Evolutionary conservation across 345 rosid genomes (phyloP), one percentile per base, ranked within the genome.

Genomic region (Eucalyptus viminalis): DNA sequence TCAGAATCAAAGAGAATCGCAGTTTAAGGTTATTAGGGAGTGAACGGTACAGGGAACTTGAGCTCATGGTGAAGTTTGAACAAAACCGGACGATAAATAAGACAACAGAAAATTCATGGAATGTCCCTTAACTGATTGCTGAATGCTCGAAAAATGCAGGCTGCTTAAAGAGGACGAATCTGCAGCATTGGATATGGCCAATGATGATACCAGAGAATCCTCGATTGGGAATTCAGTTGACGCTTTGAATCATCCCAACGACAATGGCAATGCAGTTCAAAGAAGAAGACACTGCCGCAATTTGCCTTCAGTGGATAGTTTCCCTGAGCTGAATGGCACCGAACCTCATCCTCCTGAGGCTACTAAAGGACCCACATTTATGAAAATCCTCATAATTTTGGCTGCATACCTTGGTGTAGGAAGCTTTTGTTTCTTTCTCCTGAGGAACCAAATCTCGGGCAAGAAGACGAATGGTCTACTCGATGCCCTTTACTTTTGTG

Each of bases 401-500:
- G 86, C 49, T 12, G 69, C 89, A 34, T 95, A 94, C 87, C 91
- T 94, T 49, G 92, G 92, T 6, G 53, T 40, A 13, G 95, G 97
- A 50, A 92, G 95, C 25, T 58, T 94, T 43, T 88, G 92, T 80
- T 93, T 94, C 89, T 93, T 53, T 93, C 88, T 93, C 37, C 25
- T 92, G 34, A 87, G 90, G 91, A 34, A 93, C 80, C 95, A 95
- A 47, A 87, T 95, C 50, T 80, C 89, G 25, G 96, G 96, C 24
- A 89, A 91, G 90, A 94, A 95, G 91, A 94, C 95, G 5, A 93
- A 91, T 54, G 92, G 92, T 25, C 58, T 94, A 86, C 87, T 94
- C 4, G 95, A 95, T 90, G 93, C 95, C 16, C 47, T 95, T 34
- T 94, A 95, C 91, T 93, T 95, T 72, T 91, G 93, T 72, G 92